A percentile compares a stretch with the other conserved stretches of the same genome.
phyloP scores from a whole-genome alignment of 2,329 filamentous ascomycete genomes.

The Penicillium sp. region DNA sequence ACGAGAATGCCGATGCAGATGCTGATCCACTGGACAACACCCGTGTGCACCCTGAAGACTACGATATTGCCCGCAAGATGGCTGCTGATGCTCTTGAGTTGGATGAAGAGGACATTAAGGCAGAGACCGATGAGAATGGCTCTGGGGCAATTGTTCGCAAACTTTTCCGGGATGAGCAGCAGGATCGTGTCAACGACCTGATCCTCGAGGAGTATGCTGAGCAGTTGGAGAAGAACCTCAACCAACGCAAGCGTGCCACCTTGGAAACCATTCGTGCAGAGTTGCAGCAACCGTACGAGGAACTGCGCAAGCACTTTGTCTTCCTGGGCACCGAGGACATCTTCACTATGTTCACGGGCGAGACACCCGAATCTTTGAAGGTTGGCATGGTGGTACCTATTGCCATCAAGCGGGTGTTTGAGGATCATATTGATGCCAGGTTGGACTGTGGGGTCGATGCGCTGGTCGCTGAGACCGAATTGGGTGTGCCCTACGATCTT shows the following conservation, averaged over 20 bases:
- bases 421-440: constrained; percentile 90
- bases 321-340: constrained; percentile 72
- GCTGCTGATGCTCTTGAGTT: constrained; percentile 94
- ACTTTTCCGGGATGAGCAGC: constrained; percentile 90
- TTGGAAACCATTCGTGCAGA: constrained; percentile 95
- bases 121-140: constrained; percentile 87
- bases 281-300: constrained; percentile 89
- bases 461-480: constrained; percentile 78
- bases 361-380: constrained; percentile 78
- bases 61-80: constrained; percentile 97
- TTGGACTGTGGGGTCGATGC: constrained; percentile 95
- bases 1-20: constrained; percentile 75
- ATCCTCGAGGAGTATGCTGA: constrained; percentile 96
- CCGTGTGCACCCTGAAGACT: constrained; percentile 96
- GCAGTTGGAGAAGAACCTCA: constrained; percentile 89
- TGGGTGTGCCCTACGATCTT: constrained; percentile 68
- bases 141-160: constrained; percentile 88
- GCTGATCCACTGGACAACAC: constrained; percentile 96
- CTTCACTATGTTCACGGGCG: constrained; percentile 95
- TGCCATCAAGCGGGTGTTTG: constrained; percentile 81
- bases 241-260: constrained; percentile 91
- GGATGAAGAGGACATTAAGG: constrained; percentile 97
- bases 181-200: constrained; percentile 93
- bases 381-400: constrained; percentile 93
- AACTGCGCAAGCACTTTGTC: constrained; percentile 79